Conservation (phyloP, 805 yeast species). For the Saturnispora diversa region DNA sequence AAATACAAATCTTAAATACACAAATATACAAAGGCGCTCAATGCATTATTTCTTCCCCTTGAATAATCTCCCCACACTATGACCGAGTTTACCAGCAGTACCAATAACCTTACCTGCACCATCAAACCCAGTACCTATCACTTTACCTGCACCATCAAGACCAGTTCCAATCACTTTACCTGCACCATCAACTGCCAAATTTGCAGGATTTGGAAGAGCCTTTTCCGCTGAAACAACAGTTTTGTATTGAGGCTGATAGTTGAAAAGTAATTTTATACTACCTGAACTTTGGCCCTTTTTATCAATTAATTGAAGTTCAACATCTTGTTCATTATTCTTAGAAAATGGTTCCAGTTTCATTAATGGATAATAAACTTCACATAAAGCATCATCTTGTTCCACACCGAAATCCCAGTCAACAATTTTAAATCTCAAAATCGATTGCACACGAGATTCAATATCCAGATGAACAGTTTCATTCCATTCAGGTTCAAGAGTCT, state of each 20-base stretch:
- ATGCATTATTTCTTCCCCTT: constrained; percentile 20
- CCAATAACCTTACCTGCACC: constrained; percentile 34
- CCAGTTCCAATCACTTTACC: constrained; percentile 39
- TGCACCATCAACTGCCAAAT: constrained; percentile 39
- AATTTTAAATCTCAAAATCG: constrained; percentile 48
- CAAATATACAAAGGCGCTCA: no score
- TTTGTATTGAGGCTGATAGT: constrained; percentile 67
- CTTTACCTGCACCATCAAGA: constrained; percentile 34
- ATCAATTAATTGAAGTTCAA: constrained; percentile 41
- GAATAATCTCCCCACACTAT: constrained; percentile 25
- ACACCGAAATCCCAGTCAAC: constrained; percentile 94
- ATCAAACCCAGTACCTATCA: constrained; percentile 33
- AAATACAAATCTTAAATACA: no score
- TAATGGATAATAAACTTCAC: constrained; percentile 52
- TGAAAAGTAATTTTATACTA: constrained; percentile 45
- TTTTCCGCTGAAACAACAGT: constrained; percentile 34
- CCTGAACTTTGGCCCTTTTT: constrained; percentile 56
- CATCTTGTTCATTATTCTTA: constrained; percentile 36
- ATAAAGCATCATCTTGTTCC: constrained; percentile 74
- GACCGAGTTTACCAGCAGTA: constrained; percentile 47
- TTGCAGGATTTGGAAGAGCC: constrained; percentile 30
- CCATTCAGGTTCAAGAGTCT: constrained; percentile 86
- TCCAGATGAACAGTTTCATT: constrained; percentile 57
- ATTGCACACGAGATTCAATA: constrained; percentile 54
- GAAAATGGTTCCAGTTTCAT: constrained; percentile 51